phyloP scores from a whole-genome alignment of 441 rosid genomes.

The Erysimum cheiri region DNA sequence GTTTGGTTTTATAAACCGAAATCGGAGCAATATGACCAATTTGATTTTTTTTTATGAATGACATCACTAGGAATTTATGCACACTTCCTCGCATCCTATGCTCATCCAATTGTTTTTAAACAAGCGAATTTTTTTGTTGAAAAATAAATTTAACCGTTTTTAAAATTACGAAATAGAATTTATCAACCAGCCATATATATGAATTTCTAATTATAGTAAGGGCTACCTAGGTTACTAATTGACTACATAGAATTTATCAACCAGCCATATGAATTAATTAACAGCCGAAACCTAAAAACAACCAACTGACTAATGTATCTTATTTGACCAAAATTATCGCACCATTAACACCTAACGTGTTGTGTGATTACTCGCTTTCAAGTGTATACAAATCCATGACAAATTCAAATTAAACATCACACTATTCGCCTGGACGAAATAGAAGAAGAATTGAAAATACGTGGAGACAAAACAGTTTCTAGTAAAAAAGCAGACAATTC shows the following conservation, averaged over 20 bases:
- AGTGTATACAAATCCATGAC: too few relatives aligned
- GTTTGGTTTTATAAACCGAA: not conserved
- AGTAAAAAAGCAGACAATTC: not conserved
- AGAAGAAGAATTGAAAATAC: not conserved
- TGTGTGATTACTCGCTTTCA: not conserved
- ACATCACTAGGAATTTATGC: not conserved
- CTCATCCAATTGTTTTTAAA: too few relatives aligned
- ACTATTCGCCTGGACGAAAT: not conserved
- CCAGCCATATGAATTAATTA: not conserved
- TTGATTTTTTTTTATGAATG: too few relatives aligned
- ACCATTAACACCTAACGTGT: not conserved
- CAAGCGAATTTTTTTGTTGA: too few relatives aligned
- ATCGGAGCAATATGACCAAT: not conserved
- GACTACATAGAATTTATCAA: not conserved
- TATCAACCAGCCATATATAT: too few relatives aligned
- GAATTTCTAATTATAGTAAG: too few relatives aligned
- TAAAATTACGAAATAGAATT: too few relatives aligned
- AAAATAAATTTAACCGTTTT: too few relatives aligned
- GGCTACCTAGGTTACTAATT: not conserved
- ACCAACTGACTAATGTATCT: not conserved
- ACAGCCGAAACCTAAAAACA: not conserved
- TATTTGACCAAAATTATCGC: not conserved
- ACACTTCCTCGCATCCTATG: not conserved
- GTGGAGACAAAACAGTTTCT: not conserved
- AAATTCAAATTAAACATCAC: not conserved